A percentile compares a stretch with the other conserved stretches of the same genome.
Conservation (phyloP, 1,139 yeast species). For the Protomyces inundatus region DNA sequence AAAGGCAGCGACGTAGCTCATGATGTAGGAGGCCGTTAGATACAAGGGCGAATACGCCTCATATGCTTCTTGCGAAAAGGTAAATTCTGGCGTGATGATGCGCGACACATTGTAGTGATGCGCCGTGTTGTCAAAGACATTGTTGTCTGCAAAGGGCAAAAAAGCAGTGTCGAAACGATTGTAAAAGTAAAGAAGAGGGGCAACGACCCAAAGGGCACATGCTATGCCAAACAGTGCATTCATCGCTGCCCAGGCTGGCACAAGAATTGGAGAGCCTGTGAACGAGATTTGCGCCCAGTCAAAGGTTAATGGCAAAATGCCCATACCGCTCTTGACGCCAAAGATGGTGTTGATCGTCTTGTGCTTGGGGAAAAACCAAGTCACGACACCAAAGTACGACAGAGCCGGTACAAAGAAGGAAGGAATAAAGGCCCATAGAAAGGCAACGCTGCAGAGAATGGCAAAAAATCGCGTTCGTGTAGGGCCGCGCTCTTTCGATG, state of each 20-base stretch:
- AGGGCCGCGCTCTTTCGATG: constrained; percentile 35
- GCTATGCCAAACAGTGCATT: constrained; percentile 48
- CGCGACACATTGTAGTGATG: constrained; percentile 43
- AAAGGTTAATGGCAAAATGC: constrained; percentile 56
- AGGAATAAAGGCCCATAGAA: constrained; percentile 55
- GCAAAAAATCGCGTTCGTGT: constrained; percentile 35
- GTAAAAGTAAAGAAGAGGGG: constrained; percentile 49
- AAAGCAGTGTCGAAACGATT: constrained; percentile 46
- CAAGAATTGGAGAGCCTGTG: constrained; percentile 55
- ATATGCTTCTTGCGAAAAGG: constrained; percentile 50
- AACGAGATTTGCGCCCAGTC: constrained; percentile 60
- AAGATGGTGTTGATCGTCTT: constrained; percentile 57
- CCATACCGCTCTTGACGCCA: constrained; percentile 60
- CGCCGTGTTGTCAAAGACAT: constrained; percentile 50
- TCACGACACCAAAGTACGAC: constrained; percentile 49
- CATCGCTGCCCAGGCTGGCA: constrained; percentile 56
- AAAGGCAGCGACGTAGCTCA: constrained; percentile 56
- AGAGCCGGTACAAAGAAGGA: constrained; percentile 50
- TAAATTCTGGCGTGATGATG: constrained; percentile 49
- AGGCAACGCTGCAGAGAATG: constrained; percentile 41
- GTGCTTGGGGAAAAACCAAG: constrained; percentile 58
- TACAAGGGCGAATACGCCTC: constrained; percentile 55
- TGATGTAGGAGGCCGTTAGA: constrained; percentile 56
- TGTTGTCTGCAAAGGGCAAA: constrained; percentile 34
- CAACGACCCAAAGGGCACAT: constrained; percentile 36